Evolutionary conservation across 1,284 basidiomycete species (phyloP).

Genomic region (Inonotus obliquus): DNA sequence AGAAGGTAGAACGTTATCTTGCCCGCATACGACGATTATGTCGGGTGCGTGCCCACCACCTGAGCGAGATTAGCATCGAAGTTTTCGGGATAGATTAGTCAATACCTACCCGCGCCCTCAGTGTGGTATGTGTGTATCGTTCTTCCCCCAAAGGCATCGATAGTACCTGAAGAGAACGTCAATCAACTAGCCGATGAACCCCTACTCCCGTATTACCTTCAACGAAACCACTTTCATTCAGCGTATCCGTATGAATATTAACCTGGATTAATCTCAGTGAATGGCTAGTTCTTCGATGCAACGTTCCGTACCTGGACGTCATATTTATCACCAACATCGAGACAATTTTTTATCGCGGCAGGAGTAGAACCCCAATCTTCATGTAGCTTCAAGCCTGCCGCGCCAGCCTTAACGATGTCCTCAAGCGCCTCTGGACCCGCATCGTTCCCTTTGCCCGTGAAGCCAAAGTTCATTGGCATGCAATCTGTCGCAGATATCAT

Average conservation of each 20-base stretch:
- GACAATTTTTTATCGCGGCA: conserved; percentile 71
- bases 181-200: conserved; percentile 17
- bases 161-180: conserved; percentile 58
- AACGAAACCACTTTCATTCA: conserved; percentile 93
- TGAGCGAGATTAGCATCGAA: conserved; percentile 25
- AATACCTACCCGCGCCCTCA: conserved; percentile 79
- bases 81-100: neutral
- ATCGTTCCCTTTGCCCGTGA: conserved; percentile 95
- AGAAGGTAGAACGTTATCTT: conserved; percentile 89
- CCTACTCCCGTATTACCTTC: conserved; percentile 52
- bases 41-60: conserved; percentile 97
- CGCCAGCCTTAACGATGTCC: conserved; percentile 86
- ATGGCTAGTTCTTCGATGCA: neutral
- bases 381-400: conserved; percentile 90
- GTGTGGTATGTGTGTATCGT: conserved; percentile 99
- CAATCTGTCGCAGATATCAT: conserved; percentile 90
- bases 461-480: conserved; percentile 88
- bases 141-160: conserved; percentile 84
- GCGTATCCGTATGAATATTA: conserved; percentile 96
- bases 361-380: conserved; percentile 99
- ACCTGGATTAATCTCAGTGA: conserved; percentile 43
- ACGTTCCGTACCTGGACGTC: conserved; percentile 76
- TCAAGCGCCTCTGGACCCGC: conserved; percentile 67
- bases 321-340: conserved; percentile 86
- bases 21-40: conserved; percentile 93